Base-by-base conservation (phyloP, 345 rosid genomes). In the Moringa oleifera region DNA sequence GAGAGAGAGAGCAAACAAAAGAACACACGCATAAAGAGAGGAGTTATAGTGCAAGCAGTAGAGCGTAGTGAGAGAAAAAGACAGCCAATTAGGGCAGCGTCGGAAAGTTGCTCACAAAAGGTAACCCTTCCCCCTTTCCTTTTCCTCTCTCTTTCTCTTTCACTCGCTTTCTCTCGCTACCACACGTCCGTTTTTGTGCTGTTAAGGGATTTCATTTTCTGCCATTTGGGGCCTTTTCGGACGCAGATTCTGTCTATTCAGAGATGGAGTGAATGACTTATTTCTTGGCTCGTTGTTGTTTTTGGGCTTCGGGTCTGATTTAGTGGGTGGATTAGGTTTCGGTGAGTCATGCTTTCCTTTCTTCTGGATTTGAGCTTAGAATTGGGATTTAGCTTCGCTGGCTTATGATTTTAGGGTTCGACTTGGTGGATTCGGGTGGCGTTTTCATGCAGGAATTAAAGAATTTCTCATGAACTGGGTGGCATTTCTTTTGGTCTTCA, bases 81-180 rank as follows among this genome's bases (percentile, higher is more conserved):
- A 54, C 45, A 51, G 58, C 61, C 47, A 41, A 41, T 41, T 41
- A 41, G 47, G 47, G 47, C 17, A 4, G 75, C 64, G 77, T 65
- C 71, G 76, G 80, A 72, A 72, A 77, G 77, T 63, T 68, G 71
- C 68, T 63, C 62, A 53, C 63, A 16, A 64, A 71, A 68, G 75
- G 74, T 68, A 57, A 65, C 58, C 23, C 41, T 22, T 55, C n/a
- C 55, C 51, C 15, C 28, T 28, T 22, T 53, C 51, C 61, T 21
- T 22, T 28, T 51, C 41, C 23, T 23, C 23, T 58, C 58, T n/a
- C 23, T 57, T 57, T 28, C 57, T 16, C 49, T 37, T 47, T 25
- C 33, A 28, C 8, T 28, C 13, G 12, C 47, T 41, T 41, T 41
- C 47, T 7, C 17, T 41, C 16, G 47, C 47, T 41, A 41, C 47